Percentiles rank a stretch among this genome's conserved stretches.
Conservation (phyloP, 116 monocot species). For the Cymodocea nodosa region DNA sequence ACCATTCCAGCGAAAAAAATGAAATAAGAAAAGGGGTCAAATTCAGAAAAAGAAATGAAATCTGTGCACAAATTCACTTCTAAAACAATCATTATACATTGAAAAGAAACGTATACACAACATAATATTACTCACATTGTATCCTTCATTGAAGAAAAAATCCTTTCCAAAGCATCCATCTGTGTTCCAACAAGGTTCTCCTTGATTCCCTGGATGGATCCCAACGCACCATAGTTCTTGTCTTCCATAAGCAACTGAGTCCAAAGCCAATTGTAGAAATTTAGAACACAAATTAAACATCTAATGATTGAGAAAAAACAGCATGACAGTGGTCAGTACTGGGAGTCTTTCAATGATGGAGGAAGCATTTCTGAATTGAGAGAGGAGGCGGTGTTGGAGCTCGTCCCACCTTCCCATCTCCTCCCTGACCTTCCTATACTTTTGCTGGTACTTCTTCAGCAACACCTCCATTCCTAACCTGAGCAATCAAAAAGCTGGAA, state of each 20-base stretch:
- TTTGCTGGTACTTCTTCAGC: constrained; percentile 64
- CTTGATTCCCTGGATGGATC: constrained; percentile 32
- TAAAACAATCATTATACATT: neutral
- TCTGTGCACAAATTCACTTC: neutral
- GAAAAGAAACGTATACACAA: neutral
- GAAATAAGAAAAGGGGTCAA: too few species aligned
- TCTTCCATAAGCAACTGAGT: constrained; percentile 36
- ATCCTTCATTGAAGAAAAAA: constrained; percentile 36
- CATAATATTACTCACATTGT: constrained; percentile 35
- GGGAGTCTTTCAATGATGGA: constrained; percentile 50
- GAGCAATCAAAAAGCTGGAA: too few species aligned
- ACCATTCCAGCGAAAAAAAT: too few species aligned
- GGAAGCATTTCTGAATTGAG: constrained; percentile 49
- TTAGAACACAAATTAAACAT: neutral
- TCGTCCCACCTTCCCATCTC: constrained; percentile 81
- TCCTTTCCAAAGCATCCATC: constrained; percentile 46
- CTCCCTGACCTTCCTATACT: constrained; percentile 37
- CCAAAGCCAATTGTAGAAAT: neutral
- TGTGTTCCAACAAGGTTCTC: constrained; percentile 59
- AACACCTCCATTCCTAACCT: constrained; percentile 39
- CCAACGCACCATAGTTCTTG: constrained; percentile 53
- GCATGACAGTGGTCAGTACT: neutral
- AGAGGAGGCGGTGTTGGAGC: constrained; percentile 47
- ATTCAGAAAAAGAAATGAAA: neutral
- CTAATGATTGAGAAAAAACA: neutral